A percentile compares a stretch with the other conserved stretches of the same genome.
Evolutionary conservation across 2,329 filamentous ascomycete species (phyloP).

Genomic region (Phaeosphaeriaceae sp.): DNA sequence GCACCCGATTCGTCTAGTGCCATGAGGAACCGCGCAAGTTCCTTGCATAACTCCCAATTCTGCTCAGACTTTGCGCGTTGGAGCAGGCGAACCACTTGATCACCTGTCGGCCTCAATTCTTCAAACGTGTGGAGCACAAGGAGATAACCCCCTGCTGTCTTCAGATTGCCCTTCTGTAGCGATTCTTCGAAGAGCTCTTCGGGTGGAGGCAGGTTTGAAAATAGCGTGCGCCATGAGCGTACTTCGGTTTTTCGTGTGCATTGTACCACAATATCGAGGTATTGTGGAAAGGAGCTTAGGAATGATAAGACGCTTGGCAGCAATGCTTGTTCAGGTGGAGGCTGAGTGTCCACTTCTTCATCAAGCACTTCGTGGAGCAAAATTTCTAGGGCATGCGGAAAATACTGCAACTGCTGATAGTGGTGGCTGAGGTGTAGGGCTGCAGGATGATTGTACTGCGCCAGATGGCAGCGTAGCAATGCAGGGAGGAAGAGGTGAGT

Average conservation of each 20-base stretch:
- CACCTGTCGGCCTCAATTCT: constrained; percentile 66
- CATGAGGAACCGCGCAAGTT: constrained; percentile 91
- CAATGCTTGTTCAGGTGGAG: constrained; percentile 56
- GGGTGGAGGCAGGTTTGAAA: constrained; percentile 87
- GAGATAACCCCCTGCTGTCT: constrained; percentile 96
- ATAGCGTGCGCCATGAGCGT: constrained; percentile 92
- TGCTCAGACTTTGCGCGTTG: constrained; percentile 80
- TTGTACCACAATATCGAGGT: constrained; percentile 93
- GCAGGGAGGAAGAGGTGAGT: constrained; percentile 94
- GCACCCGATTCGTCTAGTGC: constrained; percentile 88
- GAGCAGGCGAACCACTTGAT: constrained; percentile 82
- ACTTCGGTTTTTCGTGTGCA: constrained; percentile 98
- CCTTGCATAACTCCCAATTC: constrained; percentile 96
- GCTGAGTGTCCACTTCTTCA: constrained; percentile 82
- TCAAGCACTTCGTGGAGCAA: constrained; percentile 92
- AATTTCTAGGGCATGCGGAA: constrained; percentile 90
- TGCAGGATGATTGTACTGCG: constrained; percentile 76
- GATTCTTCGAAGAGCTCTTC: constrained; percentile 94
- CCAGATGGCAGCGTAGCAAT: constrained; percentile 79
- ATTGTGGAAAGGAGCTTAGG: constrained; percentile 69
- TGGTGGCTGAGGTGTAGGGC: constrained; percentile 83
- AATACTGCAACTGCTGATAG: constrained; percentile 88
- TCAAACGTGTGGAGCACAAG: constrained; percentile 86
- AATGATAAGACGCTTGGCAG: constrained; percentile 62
- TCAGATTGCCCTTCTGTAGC: constrained; percentile 81